Base-by-base conservation (phyloP, 169 alveolate genomes). In the Eimeria maxima region DNA sequence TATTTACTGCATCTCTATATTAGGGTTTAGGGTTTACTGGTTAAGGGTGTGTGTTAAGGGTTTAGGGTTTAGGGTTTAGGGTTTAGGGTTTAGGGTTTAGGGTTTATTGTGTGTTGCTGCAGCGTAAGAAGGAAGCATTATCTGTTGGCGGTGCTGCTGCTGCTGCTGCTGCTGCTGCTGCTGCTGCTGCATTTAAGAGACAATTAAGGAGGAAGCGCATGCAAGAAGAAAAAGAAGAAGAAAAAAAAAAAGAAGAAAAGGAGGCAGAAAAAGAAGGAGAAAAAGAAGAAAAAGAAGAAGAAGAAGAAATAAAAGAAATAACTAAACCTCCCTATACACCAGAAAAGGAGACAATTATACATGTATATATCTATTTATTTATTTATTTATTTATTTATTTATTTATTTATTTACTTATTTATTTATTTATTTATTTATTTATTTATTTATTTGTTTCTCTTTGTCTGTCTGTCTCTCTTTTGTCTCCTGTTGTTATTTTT, bases 61-160 rank as follows among this genome's bases (percentile, higher is more conserved):
- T 78, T 45, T 78, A 78, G 88, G 57, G 57, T 50, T 50, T 50
- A 50, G 57, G 57, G 57, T 50, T 57, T 57, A 57, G 67, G 67
- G 67, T 57, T 57, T 57, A 57, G 67, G 67, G 67, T 57, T 57
- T 57, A 57, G 67, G 67, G 67, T 57, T 57, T 57, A 57, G 67
- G 67, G 67, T 57, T 57, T 57, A 3, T 11, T 5, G 57, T 50
- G 57, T 11, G 11, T 50, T 50, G 5, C 44, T 67, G 44, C 78
- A 67, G 44, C 78, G 16, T 38, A 67, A 67, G 78, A 44, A 67
- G 44, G 16, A 38, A 6, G 13, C 18, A 11, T 44, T 67, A 4
- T 67, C 78, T 67, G 45, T 80, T 29, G 90, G 90, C 18, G 90
- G 90, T 16, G 88, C 88, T 13, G 63, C 63, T 13, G 45, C 53